Evolutionary conservation across 2,329 filamentous ascomycete genomes (phyloP).

Genomic region (Arthrobotrys megalospora): DNA sequence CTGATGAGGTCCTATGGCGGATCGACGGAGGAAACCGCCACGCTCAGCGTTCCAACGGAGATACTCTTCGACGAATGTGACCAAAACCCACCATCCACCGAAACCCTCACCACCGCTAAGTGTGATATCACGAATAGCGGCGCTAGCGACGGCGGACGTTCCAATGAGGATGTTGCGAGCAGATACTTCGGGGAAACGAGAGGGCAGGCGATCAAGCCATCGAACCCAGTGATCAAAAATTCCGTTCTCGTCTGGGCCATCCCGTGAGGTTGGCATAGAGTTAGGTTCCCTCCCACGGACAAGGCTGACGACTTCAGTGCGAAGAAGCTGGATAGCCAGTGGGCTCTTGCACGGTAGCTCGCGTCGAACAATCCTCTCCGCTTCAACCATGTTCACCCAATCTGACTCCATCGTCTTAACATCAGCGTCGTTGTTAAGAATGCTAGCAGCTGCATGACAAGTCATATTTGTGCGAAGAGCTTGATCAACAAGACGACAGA

Average conservation of each 20-base stretch:
- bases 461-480: constrained; percentile 92
- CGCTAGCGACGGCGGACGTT: constrained; percentile 81
- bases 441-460: constrained; percentile 92
- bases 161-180: constrained; percentile 82
- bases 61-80: constrained; percentile 97
- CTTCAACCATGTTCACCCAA: constrained; percentile 78
- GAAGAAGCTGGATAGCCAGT: constrained; percentile 66
- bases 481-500: constrained; percentile 86
- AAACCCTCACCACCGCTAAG: constrained; percentile 84
- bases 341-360: constrained; percentile 73
- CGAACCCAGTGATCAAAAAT: constrained; percentile 84
- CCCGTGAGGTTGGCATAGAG: constrained; percentile 60
- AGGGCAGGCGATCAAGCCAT: constrained; percentile 79
- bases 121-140: constrained; percentile 85
- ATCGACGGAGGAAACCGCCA: constrained; percentile 82
- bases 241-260: constrained; percentile 70
- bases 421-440: constrained; percentile 89
- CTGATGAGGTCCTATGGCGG: constrained; percentile 40
- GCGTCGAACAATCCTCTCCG: constrained; percentile 73
- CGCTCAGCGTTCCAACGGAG: constrained; percentile 89
- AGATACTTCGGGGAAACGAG: constrained; percentile 80
- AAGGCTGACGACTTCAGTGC: constrained; percentile 75
- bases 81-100: constrained; percentile 94
- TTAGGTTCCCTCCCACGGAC: constrained; percentile 69
- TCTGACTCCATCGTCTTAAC: constrained; percentile 96